These are phyloP conservation scores for Penicillium nordicum DNA, from an alignment of 2,329 filamentous ascomycete species.

Conservation along the genomic window DNA sequence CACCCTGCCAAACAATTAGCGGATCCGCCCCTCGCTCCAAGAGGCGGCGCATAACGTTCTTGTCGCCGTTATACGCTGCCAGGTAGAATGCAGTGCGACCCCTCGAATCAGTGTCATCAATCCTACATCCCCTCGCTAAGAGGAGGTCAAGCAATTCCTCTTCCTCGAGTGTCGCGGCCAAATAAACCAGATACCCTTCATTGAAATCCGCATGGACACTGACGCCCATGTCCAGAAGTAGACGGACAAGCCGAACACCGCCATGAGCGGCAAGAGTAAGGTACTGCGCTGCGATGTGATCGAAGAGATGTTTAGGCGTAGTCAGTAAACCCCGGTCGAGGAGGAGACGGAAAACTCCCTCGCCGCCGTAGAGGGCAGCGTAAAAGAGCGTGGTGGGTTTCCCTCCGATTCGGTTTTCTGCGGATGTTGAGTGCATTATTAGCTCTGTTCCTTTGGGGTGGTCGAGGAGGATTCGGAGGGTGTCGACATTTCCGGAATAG, in stretches of 20 bases:
- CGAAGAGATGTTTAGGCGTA: background rate
- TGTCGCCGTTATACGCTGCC: too few species aligned
- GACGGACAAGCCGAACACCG: background rate
- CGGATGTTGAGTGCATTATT: background rate
- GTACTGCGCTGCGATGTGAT: too few species aligned
- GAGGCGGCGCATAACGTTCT: background rate
- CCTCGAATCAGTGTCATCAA: background rate
- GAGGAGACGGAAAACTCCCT: background rate
- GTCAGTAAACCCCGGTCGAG: background rate
- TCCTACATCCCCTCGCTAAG: background rate
- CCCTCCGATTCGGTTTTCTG: fast-evolving
- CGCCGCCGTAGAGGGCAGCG: background rate
- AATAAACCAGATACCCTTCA: background rate
- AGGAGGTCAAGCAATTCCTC: background rate
- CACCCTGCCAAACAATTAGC: background rate
- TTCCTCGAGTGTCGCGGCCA: background rate
- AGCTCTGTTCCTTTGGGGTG: background rate
- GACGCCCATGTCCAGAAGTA: background rate
- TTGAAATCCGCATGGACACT: background rate
- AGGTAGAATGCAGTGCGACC: background rate
- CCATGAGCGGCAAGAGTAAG: too few species aligned
- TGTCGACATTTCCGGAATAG: background rate
- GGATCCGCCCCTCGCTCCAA: background rate
- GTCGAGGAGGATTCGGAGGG: background rate
- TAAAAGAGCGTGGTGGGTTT: background rate